phyloP scores from a whole-genome alignment of 495 filamentous ascomycete genomes.

The Trichocladium uniseriatum region DNA sequence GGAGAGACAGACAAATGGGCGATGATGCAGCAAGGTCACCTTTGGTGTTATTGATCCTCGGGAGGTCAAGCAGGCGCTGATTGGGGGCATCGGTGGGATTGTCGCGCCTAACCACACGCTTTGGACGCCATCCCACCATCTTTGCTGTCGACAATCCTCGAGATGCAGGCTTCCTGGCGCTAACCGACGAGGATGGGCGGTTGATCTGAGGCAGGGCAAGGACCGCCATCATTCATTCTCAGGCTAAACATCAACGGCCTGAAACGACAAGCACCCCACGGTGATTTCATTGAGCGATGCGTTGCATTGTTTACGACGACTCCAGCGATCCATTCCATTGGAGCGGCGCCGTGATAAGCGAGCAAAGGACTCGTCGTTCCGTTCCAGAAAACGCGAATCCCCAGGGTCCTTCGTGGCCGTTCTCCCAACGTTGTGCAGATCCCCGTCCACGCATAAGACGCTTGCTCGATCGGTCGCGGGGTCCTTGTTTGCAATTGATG shows the following conservation, averaged over 20 bases:
- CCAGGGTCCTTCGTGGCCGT: slow-evolving; percentile 7
- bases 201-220: neutral
- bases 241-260: too few species aligned
- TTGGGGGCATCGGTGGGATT: neutral
- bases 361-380: neutral
- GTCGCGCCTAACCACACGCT: slow-evolving; percentile 8
- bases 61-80: slow-evolving; percentile 7
- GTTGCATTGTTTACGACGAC: too few species aligned
- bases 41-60: neutral
- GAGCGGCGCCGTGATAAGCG: neutral
- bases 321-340: neutral
- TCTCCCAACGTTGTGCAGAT: slow-evolving; percentile 6
- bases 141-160: neutral
- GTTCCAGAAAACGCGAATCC: slow-evolving; percentile 11
- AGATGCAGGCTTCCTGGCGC: slow-evolving; percentile 14
- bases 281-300: too few species aligned
- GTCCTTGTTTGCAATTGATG: slow-evolving; percentile 9
- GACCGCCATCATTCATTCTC: neutral
- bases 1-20: too few species aligned
- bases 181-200: slow-evolving; percentile 5
- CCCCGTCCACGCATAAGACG: slow-evolving; percentile 6
- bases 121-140: slow-evolving; percentile 1
- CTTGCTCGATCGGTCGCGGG: neutral
- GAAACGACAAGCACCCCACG: too few species aligned
- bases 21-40: slow-evolving; percentile 7